Conservation (phyloP, 1,139 yeast species). For the Yamadazyma aaseri region DNA sequence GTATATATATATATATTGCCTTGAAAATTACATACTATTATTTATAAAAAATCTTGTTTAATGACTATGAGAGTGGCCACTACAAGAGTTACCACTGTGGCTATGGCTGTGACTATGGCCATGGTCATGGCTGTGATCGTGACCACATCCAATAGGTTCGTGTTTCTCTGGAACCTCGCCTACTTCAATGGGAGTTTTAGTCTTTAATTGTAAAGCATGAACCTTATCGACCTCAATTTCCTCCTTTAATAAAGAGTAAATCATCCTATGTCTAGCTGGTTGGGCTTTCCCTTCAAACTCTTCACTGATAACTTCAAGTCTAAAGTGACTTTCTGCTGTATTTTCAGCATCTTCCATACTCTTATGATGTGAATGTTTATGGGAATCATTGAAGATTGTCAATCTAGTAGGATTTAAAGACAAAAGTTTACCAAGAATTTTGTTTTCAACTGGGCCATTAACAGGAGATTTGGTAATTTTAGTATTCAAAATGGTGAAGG, state of each 20-base stretch:
- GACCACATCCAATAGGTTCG: conserved; percentile 4
- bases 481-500: conserved; percentile 5
- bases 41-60: background rate
- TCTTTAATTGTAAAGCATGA: conserved; percentile 86
- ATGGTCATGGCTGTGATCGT: conserved; percentile 1
- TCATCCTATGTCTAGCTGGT: conserved; percentile 77
- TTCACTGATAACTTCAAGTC: conserved; percentile 68
- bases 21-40: no score
- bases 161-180: conserved; percentile 7
- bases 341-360: conserved; percentile 76
- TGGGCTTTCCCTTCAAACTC: conserved; percentile 63
- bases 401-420: conserved; percentile 51
- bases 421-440: conserved; percentile 33
- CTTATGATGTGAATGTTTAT: conserved; percentile 85
- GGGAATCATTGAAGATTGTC: conserved; percentile 75
- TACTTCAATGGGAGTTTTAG: conserved; percentile 71
- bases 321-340: conserved; percentile 81
- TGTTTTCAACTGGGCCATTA: conserved; percentile 55
- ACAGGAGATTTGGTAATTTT: conserved; percentile 16
- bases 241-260: conserved; percentile 67
- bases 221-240: conserved; percentile 72
- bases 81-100: background rate
- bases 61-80: conserved; percentile 2
- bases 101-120: conserved; percentile 2
- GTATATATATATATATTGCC: background rate